Percentiles rank a stretch among this genome's conserved stretches.
Evolutionary conservation across 2,329 filamentous ascomycete species (phyloP).

Genomic region (Trichothecium roseum): DNA sequence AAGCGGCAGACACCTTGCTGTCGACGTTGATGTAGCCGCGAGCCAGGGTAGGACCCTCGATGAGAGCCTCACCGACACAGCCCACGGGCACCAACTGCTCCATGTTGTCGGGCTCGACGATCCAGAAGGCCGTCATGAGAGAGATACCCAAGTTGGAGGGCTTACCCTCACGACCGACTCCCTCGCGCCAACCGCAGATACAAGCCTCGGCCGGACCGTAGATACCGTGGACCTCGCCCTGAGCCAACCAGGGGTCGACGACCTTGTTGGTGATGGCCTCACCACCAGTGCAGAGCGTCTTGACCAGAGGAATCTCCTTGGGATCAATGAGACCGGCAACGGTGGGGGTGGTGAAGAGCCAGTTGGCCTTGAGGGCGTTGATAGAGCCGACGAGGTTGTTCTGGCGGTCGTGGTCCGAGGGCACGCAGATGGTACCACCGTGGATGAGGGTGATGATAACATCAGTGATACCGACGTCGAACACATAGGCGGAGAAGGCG

Average conservation of each 20-base stretch:
- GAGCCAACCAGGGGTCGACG: slow-evolving; percentile 5
- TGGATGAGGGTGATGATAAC: slow-evolving; percentile 9
- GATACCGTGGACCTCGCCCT: slow-evolving; percentile 20
- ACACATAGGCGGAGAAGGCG: slow-evolving; percentile 20
- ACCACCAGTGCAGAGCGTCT: slow-evolving; percentile 6
- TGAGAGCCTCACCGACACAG: slow-evolving; percentile 27
- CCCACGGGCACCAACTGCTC: slow-evolving; percentile 13
- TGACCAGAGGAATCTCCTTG: slow-evolving; percentile 6
- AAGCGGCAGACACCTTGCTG: not conserved
- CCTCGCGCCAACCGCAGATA: not conserved
- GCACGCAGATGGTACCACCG: slow-evolving; percentile 34
- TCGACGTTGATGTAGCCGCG: slow-evolving; percentile 17
- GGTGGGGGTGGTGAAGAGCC: slow-evolving; percentile 8
- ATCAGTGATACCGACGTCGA: slow-evolving; percentile 17
- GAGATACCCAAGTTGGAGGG: slow-evolving; percentile 6
- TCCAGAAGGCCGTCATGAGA: slow-evolving; percentile 15
- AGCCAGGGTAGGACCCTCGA: slow-evolving; percentile 42
- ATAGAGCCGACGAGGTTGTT: slow-evolving; percentile 38
- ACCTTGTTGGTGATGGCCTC: slow-evolving; percentile 5
- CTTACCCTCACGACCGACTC: not conserved
- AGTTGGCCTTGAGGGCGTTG: slow-evolving; percentile 26
- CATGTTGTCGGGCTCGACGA: slow-evolving; percentile 22
- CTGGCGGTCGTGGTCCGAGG: slow-evolving; percentile 41
- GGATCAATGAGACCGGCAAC: slow-evolving; percentile 8
- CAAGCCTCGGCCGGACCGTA: slow-evolving; percentile 29